Base-by-base conservation (phyloP, 1,284 basidiomycete species). In the Rhodotorula sp. region DNA sequence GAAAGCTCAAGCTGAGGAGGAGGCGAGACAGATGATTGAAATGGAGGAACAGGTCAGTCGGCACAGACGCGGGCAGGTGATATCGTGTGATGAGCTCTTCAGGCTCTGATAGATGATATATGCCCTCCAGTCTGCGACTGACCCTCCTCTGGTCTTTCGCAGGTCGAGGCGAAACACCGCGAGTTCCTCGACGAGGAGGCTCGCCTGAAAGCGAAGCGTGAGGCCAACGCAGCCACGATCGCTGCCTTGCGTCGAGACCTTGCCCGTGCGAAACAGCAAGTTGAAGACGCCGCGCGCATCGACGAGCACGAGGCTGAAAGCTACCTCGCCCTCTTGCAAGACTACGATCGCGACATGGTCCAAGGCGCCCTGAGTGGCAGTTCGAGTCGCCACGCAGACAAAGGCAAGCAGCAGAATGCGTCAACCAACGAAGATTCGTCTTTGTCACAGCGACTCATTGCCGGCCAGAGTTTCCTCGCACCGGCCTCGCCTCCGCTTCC, bases 101-200 rank as follows among this genome's bases (percentile, higher is more conserved):
- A 33, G 24, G 20, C 44, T 29, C 42, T 15, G 1, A 8, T 12
- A 44, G 26, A 14, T 15, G 6, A 29, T 29, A n/a, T n/a, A n/a
- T 14, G n/a, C 3, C 10, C 17, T 15, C 1, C 29, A 2, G 10
- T 12, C 0, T 14, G 12, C 14, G 22, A 24, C 24, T 60, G 24
- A 55, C 51, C 2, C 1, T 7, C 7, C 2, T 24, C n/a, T 20
- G 7, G 14, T 5, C 42, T 14, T 7, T 1, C 15, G 18, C 60
- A 71, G 69, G 64, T 71, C 55, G 54, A 65, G 37, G 29, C 64
- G 48, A 65, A 68, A 33, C 69, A 71, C 49, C 20, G 57, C 44
- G 57, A 67, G 3, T 71, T 71, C 60, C 54, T 71, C 48, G 59
- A 64, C 30, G 66, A 65, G 22, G 66, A 71, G 37, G 54, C 48